Evolutionary conservation across 2,329 filamentous ascomycete genomes (phyloP).

Genomic region (Diaporthe australafricana): DNA sequence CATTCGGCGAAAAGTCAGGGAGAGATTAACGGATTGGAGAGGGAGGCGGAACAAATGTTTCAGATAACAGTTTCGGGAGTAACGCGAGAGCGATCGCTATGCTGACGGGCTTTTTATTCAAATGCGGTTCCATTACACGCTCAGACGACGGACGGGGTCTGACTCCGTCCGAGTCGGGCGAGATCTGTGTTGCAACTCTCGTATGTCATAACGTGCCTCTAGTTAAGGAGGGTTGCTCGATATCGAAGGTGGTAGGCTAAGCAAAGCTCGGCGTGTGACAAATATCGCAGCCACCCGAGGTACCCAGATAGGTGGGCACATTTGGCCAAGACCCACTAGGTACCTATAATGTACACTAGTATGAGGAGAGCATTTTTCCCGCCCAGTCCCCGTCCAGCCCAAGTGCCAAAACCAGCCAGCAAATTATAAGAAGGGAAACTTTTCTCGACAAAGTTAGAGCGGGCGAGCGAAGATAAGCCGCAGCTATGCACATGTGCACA

Average conservation of each 20-base stretch:
- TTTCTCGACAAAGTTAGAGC: conserved; percentile 15
- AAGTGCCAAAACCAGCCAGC: conserved; percentile 4
- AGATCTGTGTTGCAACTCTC: conserved; percentile 21
- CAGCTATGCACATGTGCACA: conserved; percentile 5
- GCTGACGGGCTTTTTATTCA: background rate
- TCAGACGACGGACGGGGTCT: conserved; percentile 20
- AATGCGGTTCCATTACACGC: conserved; percentile 8
- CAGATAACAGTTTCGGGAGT: conserved; percentile 30
- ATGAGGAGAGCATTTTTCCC: conserved; percentile 1
- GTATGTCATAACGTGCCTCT: conserved; percentile 23
- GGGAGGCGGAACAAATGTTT: conserved; percentile 28
- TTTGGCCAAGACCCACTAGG: conserved; percentile 19
- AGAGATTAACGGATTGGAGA: conserved; percentile 25
- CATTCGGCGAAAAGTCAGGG: conserved; percentile 15
- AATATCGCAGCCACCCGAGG: conserved; percentile 29
- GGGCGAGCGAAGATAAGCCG: background rate
- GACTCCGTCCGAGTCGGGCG: too few relatives aligned
- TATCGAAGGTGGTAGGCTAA: conserved; percentile 21
- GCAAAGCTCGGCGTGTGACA: conserved; percentile 28
- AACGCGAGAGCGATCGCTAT: conserved; percentile 25
- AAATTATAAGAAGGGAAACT: conserved; percentile 19
- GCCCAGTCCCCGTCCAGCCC: conserved; percentile 15
- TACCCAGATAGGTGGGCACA: conserved; percentile 3
- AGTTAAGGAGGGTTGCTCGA: conserved; percentile 19
- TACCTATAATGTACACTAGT: conserved; percentile 10